phyloP scores from a whole-genome alignment of 1,284 basidiomycete species.

The Apiotrichum akiyoshidainum region DNA sequence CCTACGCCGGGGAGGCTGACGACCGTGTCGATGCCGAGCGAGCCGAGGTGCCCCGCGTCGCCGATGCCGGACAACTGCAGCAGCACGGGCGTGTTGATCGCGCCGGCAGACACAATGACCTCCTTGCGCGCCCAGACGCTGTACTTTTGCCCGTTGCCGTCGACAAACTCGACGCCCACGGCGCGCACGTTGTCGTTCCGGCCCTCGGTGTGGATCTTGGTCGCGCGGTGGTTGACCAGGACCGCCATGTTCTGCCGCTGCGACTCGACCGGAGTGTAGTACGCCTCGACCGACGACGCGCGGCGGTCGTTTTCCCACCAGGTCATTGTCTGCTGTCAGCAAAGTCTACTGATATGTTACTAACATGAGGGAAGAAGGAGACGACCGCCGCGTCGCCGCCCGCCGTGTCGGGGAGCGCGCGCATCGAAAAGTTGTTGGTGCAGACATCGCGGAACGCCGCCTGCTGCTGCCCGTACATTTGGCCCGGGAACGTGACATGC shows the following conservation, averaged over 20 bases:
- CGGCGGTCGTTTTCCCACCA: constrained; percentile 47
- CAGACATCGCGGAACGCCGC: constrained; percentile 56
- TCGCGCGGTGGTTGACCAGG: constrained; percentile 58
- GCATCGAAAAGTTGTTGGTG: constrained; percentile 31
- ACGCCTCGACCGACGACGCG: constrained; percentile 53
- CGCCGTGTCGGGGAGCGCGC: constrained; percentile 54
- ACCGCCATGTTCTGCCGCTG: constrained; percentile 62
- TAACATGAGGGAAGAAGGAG: constrained; percentile 48
- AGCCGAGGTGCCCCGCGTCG: constrained; percentile 58
- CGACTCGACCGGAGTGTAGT: constrained; percentile 51
- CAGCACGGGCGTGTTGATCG: constrained; percentile 63
- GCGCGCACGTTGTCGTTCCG: constrained; percentile 54
- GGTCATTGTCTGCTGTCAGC: constrained; percentile 38
- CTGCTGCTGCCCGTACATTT: constrained; percentile 62
- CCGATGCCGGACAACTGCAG: constrained; percentile 70
- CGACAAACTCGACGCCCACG: constrained; percentile 59
- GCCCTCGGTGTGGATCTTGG: constrained; percentile 56
- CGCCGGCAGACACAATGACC: constrained; percentile 58
- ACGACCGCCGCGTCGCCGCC: constrained; percentile 61
- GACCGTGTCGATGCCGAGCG: constrained; percentile 55
- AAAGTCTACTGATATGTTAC: neutral
- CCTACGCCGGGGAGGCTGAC: constrained; percentile 65
- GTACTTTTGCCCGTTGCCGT: constrained; percentile 33
- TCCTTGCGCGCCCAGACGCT: constrained; percentile 56
- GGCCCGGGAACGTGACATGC: constrained; percentile 51